Conservation (phyloP, 345 rosid genomes). For the Salix exigua region DNA sequence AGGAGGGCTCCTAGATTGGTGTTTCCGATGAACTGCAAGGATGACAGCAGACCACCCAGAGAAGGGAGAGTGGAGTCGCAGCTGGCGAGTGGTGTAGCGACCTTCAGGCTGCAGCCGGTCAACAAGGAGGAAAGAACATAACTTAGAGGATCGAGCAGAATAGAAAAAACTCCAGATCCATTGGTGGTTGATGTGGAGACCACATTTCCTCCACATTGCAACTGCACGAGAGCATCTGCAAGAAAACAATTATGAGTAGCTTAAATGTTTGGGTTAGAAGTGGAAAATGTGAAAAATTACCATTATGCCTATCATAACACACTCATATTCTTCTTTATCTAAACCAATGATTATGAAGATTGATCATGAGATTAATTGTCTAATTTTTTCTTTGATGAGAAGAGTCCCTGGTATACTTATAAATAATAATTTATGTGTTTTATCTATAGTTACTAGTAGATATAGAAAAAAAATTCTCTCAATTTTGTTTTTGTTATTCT, state of each 20-base stretch:
- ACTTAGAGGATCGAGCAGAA: conserved; percentile 39
- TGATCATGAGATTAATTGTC: too few relatives aligned
- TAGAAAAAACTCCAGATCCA: conserved; percentile 35
- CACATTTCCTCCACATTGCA: conserved; percentile 45
- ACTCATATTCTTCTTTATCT: too few relatives aligned
- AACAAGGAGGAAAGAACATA: conserved; percentile 36
- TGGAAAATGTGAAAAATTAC: too few relatives aligned
- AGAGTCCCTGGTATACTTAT: too few relatives aligned
- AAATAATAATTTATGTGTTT: too few relatives aligned
- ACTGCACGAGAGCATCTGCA: conserved; percentile 52
- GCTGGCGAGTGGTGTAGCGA: conserved; percentile 50
- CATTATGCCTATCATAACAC: too few relatives aligned
- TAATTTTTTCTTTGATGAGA: too few relatives aligned
- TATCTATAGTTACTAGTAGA: fast-evolving
- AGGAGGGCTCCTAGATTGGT: conserved; percentile 31
- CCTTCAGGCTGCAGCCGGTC: conserved; percentile 39
- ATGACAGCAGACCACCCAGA: conserved; percentile 35
- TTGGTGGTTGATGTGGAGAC: conserved; percentile 46
- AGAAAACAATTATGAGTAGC: neutral
- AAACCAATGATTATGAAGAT: too few relatives aligned
- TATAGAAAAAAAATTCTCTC: too few relatives aligned
- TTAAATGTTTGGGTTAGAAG: neutral
- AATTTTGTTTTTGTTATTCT: too few relatives aligned
- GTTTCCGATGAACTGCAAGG: conserved; percentile 41
- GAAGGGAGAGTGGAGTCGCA: conserved; percentile 52